Percentiles rank a stretch among this genome's conserved stretches.
Conservation (phyloP, 1,139 yeast species). For the Debaryomyces fabryi region DNA sequence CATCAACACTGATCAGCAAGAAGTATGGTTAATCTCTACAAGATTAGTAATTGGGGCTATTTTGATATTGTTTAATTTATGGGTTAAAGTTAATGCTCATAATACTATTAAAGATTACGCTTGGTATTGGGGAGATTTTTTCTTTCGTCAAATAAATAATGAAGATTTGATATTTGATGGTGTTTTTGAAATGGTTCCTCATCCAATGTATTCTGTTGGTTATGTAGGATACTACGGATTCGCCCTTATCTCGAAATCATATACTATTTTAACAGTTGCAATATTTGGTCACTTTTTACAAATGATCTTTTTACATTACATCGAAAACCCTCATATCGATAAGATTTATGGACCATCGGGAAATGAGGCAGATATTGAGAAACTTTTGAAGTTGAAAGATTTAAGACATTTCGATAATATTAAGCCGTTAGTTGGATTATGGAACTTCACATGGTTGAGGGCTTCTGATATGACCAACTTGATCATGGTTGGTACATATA, state of each 20-base stretch:
- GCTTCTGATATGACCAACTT: constrained; percentile 65
- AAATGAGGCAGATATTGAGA: constrained; percentile 39
- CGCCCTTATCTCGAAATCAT: constrained; percentile 76
- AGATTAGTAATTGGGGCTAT: constrained; percentile 47
- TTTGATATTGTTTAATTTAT: constrained; percentile 70
- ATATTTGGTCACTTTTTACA: constrained; percentile 78
- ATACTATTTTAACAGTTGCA: constrained; percentile 71
- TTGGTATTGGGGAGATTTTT: constrained; percentile 96
- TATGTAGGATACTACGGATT: constrained; percentile 88
- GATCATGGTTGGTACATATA: constrained; percentile 46
- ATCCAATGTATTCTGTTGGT: constrained; percentile 92
- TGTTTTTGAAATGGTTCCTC: constrained; percentile 89
- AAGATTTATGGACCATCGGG: constrained; percentile 65
- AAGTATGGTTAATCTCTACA: constrained; percentile 36
- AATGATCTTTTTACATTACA: constrained; percentile 73
- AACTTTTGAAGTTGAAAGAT: constrained; percentile 44
- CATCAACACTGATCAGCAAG: constrained; percentile 28
- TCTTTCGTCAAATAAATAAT: constrained; percentile 75
- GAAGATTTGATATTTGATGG: constrained; percentile 85
- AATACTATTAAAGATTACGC: constrained; percentile 89
- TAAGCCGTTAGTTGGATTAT: constrained; percentile 64
- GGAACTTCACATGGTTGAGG: constrained; percentile 68
- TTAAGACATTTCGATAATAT: constrained; percentile 49
- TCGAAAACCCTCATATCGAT: constrained; percentile 88
- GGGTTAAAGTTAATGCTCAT: constrained; percentile 91